These are phyloP conservation scores for Nepenthes mirabilis DNA, from an alignment of 148 eudicot genomes.

Conservation along the genomic window DNA sequence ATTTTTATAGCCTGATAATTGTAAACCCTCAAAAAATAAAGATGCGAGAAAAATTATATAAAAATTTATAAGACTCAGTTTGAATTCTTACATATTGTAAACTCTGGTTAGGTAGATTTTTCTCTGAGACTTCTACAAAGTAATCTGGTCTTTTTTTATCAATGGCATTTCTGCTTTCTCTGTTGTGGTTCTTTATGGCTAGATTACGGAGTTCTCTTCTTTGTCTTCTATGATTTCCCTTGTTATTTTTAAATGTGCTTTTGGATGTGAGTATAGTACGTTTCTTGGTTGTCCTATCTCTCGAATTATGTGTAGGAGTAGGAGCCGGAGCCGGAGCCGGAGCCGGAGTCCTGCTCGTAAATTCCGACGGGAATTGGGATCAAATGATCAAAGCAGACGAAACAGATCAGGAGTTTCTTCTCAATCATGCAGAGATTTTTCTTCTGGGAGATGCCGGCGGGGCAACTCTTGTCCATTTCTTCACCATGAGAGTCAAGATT, in stretches of 20 bases:
- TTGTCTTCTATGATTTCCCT: too few species aligned
- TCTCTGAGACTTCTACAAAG: too few species aligned
- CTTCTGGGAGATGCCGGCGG: constrained; percentile 51
- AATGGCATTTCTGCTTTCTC: too few species aligned
- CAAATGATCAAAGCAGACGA: constrained; percentile 28
- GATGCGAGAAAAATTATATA: too few species aligned
- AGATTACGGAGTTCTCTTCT: too few species aligned
- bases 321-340: constrained; percentile 20
- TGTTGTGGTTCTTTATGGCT: too few species aligned
- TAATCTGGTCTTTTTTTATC: too few species aligned
- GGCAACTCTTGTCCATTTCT: constrained; percentile 50
- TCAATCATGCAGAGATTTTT: constrained; percentile 46
- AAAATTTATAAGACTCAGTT: too few species aligned
- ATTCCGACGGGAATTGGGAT: constrained; percentile 28
- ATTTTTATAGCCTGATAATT: too few species aligned
- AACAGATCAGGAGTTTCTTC: constrained; percentile 25
- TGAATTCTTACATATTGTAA: too few species aligned
- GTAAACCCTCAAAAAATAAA: too few species aligned
- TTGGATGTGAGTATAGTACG: background rate
- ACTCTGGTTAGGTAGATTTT: too few species aligned
- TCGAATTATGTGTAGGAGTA: constrained; percentile 12
- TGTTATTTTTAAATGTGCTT: background rate
- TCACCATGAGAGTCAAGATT: constrained; percentile 32
- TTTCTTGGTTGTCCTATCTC: background rate
- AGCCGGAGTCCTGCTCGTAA: constrained; percentile 37